Conservation (phyloP, 441 rosid species). For the Sinapis alba region DNA sequence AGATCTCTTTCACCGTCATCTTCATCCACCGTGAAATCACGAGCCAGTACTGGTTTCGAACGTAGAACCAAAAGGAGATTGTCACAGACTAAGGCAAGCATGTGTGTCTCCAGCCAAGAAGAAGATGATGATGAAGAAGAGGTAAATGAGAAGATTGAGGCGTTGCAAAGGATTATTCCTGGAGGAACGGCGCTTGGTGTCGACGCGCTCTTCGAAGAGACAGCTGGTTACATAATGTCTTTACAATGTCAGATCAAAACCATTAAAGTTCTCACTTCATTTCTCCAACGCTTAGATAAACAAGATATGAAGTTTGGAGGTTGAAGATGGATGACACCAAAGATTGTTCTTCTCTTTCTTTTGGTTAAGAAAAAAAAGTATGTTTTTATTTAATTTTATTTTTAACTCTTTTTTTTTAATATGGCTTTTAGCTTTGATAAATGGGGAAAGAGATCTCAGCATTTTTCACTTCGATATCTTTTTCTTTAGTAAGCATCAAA, state of each 20-base stretch:
- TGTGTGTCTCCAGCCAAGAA: neutral
- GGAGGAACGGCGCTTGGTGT: constrained; percentile 59
- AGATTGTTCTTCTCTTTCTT: constrained; percentile 11
- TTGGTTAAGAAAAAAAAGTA: neutral
- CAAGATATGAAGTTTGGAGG: constrained; percentile 54
- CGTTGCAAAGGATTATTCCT: constrained; percentile 69
- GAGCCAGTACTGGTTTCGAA: constrained; percentile 18
- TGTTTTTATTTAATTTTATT: neutral
- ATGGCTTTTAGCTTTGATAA: constrained; percentile 22
- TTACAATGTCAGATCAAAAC: constrained; percentile 62
- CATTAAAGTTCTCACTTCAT: constrained; percentile 50
- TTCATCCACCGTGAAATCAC: constrained; percentile 13
- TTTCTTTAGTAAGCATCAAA: constrained; percentile 16
- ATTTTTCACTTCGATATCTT: constrained; percentile 34
- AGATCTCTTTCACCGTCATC: constrained; percentile 24
- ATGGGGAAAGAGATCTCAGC: constrained; percentile 34
- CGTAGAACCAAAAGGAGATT: constrained; percentile 36
- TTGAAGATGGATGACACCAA: constrained; percentile 34
- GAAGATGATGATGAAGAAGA: constrained; percentile 28
- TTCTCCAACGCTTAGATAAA: constrained; percentile 54
- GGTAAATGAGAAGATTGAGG: constrained; percentile 55
- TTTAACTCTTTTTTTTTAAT: neutral
- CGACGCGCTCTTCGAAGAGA: constrained; percentile 64
- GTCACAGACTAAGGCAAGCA: constrained; percentile 22
- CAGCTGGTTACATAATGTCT: constrained; percentile 61